phyloP scores from a whole-genome alignment of 2,329 filamentous ascomycete species.

The Aureobasidium zeae region DNA sequence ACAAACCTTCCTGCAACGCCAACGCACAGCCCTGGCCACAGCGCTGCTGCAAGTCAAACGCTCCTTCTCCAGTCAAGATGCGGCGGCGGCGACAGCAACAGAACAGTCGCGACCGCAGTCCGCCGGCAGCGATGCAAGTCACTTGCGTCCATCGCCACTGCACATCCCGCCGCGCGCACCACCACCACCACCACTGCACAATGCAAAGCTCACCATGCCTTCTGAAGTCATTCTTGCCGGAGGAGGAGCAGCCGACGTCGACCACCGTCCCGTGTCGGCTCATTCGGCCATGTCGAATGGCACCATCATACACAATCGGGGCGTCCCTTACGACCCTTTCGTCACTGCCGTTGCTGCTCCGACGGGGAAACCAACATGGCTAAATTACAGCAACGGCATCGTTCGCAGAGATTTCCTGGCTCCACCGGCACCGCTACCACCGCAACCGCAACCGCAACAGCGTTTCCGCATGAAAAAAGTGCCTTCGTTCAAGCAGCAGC shows the following conservation, averaged over 20 bases:
- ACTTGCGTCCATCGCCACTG: not conserved
- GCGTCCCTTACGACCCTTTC: not conserved
- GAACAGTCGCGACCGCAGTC: no score
- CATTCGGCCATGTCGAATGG: constrained; percentile 1
- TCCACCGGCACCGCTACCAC: not conserved
- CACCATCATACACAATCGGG: constrained; percentile 3
- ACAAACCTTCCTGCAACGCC: constrained; percentile 5
- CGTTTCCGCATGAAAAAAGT: no score
- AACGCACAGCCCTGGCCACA: constrained; percentile 5
- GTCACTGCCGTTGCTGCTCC: no score
- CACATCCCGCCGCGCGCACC: no score
- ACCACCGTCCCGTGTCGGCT: constrained; percentile 1
- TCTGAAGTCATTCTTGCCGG: constrained; percentile 6
- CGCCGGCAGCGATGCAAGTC: not conserved
- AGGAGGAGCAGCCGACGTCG: not conserved
- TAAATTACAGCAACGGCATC: no score
- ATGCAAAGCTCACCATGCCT: constrained; percentile 8
- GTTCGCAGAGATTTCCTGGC: constrained; percentile 3
- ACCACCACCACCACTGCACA: constrained; percentile 1
- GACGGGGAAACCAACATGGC: no score
- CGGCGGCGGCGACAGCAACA: constrained; percentile 1
- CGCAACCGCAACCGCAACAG: no score
- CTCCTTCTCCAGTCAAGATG: constrained; percentile 6
- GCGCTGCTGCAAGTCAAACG: not conserved
- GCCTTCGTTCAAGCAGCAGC: no score